Conservation (phyloP, 768 basidiomycete genomes). For the Tylopilus plumbeoviolaceoides region DNA sequence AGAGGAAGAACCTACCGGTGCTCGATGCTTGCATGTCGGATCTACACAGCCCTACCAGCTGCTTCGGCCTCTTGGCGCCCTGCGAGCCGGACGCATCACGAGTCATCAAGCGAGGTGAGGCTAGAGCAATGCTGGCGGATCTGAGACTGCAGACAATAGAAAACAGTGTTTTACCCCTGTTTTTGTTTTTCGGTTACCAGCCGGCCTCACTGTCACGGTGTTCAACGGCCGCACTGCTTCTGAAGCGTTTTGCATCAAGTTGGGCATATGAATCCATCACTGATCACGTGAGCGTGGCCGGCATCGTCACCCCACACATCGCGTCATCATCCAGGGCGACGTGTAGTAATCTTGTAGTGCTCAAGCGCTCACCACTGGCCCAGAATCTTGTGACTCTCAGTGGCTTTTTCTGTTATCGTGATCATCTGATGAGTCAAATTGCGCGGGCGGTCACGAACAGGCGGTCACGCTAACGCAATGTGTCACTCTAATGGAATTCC, state of each 20-base stretch:
- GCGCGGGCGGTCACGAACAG: not conserved
- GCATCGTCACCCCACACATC: not conserved
- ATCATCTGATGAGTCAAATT: not conserved
- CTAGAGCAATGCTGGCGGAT: not conserved
- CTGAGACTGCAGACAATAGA: not conserved
- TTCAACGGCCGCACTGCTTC: no score
- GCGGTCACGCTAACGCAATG: not conserved
- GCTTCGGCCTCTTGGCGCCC: not conserved
- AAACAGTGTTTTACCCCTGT: not conserved
- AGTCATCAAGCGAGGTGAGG: not conserved
- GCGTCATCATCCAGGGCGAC: not conserved
- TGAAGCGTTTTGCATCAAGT: not conserved
- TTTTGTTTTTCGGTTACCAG: not conserved
- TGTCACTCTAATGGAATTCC: not conserved
- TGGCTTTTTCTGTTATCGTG: not conserved
- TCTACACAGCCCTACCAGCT: slow-evolving; percentile 1
- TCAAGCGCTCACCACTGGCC: no score
- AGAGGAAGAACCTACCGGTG: not conserved
- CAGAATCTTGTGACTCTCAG: not conserved
- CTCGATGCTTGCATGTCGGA: not conserved
- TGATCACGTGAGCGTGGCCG: not conserved
- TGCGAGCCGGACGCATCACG: not conserved
- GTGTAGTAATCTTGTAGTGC: no score
- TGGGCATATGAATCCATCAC: not conserved
- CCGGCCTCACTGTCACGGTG: no score